Evolutionary conservation across 2,329 filamentous ascomycete genomes (phyloP).

Genomic region (Penicillium digitatum): DNA sequence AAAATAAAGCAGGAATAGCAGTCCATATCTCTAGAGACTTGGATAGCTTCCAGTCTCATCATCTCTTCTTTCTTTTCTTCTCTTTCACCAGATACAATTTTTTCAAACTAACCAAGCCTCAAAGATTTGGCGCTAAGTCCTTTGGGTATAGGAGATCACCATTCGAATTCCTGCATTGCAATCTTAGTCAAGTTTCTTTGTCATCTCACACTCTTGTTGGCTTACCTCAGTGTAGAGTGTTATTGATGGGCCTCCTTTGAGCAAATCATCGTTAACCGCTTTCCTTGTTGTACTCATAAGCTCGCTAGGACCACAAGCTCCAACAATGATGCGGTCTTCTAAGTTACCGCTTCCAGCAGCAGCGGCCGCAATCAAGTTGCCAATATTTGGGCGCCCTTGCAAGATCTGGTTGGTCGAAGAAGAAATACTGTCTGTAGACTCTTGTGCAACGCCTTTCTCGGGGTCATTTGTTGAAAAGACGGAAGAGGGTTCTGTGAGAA

Average conservation of each 20-base stretch:
- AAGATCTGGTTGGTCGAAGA: not conserved
- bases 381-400: not conserved
- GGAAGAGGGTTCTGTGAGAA: not conserved
- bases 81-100: not conserved
- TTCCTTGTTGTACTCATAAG: not conserved
- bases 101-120: not conserved
- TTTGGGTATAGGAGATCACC: not conserved
- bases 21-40: not conserved
- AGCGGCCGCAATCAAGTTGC: not conserved
- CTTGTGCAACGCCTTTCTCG: not conserved
- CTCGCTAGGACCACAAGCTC: not conserved
- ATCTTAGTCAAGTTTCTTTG: not conserved
- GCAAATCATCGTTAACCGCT: not conserved
- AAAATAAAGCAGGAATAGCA: not conserved
- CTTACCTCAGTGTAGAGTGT: constrained; percentile 4
- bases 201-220: not conserved
- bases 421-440: not conserved
- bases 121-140: not conserved
- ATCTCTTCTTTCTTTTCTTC: no score
- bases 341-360: not conserved
- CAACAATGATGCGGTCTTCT: not conserved
- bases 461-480: not conserved
- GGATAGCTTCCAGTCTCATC: not conserved
- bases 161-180: not conserved
- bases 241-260: not conserved